A percentile compares a stretch with the other conserved stretches of the same genome.
phyloP scores from a whole-genome alignment of 179 eudicot species.

The Beta macrorhiza region DNA sequence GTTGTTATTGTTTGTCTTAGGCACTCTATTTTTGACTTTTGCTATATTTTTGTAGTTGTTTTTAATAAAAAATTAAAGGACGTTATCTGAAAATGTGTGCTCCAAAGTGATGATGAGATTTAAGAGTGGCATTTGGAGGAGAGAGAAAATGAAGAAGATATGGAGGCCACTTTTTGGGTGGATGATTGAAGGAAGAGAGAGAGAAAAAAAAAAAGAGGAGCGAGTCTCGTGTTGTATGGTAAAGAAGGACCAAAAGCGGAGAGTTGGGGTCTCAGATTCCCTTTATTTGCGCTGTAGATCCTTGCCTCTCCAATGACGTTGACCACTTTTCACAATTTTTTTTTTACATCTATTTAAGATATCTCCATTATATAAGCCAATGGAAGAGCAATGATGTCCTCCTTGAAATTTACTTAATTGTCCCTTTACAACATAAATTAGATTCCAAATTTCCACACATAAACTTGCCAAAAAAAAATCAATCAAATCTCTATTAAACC shows the following conservation, averaged over 20 bases:
- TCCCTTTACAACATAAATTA: too few species aligned
- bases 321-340: too few species aligned
- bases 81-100: slow-evolving; percentile 18
- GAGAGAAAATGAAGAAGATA: slow-evolving; percentile 14
- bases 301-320: neutral
- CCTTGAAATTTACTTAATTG: too few species aligned
- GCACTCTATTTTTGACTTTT: slow-evolving; percentile 15
- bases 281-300: slow-evolving; percentile 3
- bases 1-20: slow-evolving; percentile 5
- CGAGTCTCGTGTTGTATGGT: neutral
- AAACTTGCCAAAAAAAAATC: too few species aligned
- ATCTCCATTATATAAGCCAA: too few species aligned
- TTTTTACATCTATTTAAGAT: too few species aligned
- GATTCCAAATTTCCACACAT: too few species aligned
- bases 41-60: neutral
- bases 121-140: slow-evolving; percentile 6
- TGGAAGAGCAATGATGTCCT: too few species aligned
- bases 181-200: slow-evolving; percentile 22
- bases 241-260: neutral
- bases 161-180: slow-evolving; percentile 9
- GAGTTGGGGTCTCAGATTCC: neutral
- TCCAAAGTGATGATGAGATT: neutral
- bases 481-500: too few species aligned
- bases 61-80: neutral
- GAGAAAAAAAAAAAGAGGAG: neutral